Evolutionary conservation across 805 yeast species (phyloP).

Genomic region (Yarrowia sp.): DNA sequence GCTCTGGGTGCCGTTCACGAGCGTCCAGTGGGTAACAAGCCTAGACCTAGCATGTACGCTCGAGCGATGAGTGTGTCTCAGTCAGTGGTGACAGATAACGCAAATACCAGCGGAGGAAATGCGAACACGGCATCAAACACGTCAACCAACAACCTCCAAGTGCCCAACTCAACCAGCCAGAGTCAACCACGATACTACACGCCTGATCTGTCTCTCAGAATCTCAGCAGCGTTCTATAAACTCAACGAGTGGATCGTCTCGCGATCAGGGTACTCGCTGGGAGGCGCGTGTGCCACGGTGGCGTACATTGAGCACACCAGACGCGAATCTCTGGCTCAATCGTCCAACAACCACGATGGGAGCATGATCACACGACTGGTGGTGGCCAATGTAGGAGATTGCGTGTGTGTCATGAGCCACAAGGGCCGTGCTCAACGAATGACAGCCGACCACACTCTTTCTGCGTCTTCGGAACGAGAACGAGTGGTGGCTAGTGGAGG

Average conservation of each 20-base stretch:
- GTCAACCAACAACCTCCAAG: neutral
- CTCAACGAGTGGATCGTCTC: slow-evolving; percentile 34
- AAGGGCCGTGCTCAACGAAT: slow-evolving; percentile 28
- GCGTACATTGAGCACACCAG: slow-evolving; percentile 23
- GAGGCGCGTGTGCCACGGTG: slow-evolving; percentile 31
- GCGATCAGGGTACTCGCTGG: slow-evolving; percentile 13
- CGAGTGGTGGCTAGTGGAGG: slow-evolving; percentile 38
- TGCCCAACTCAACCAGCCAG: neutral
- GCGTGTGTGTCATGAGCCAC: slow-evolving; percentile 15
- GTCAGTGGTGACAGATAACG: slow-evolving; percentile 1
- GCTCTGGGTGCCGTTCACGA: slow-evolving; percentile 20
- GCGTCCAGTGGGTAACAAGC: slow-evolving; percentile 9
- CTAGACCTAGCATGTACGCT: slow-evolving; percentile 28
- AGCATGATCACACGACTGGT: slow-evolving; percentile 14
- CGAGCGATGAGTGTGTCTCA: slow-evolving; percentile 17
- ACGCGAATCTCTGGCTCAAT: slow-evolving; percentile 15
- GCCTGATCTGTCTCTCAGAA: slow-evolving; percentile 11
- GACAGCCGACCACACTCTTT: slow-evolving; percentile 31
- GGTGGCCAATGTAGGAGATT: slow-evolving; percentile 33
- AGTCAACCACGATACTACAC: slow-evolving; percentile 26
- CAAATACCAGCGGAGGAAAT: slow-evolving; percentile 3
- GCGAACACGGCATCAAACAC: neutral
- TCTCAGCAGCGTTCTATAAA: slow-evolving; percentile 28
- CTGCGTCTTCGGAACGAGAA: slow-evolving; percentile 29
- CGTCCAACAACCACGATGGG: slow-evolving; percentile 7